phyloP scores from a whole-genome alignment of 2,329 filamentous ascomycete genomes.

The Bipolaris victoriae region DNA sequence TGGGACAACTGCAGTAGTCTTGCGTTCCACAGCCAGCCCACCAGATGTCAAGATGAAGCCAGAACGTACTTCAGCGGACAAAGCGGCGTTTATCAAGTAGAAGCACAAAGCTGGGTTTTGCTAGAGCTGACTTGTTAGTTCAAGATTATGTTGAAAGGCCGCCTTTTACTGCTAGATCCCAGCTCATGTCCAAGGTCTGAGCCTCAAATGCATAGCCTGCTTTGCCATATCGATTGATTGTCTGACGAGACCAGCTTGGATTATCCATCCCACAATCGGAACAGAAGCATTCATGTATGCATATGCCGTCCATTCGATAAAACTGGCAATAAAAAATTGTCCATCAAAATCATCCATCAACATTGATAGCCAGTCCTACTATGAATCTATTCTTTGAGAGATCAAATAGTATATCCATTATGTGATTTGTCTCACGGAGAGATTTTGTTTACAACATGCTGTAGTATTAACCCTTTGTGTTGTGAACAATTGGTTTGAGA shows the following conservation, averaged over 20 bases:
- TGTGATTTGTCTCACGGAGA: no score
- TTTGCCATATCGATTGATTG: conserved; percentile 63
- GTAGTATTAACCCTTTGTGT: no score
- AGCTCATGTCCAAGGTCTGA: conserved; percentile 56
- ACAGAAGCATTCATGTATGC: conserved; percentile 31
- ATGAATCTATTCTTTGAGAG: no score
- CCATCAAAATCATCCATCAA: no score
- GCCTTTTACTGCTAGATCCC: conserved; percentile 67
- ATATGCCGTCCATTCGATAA: no score
- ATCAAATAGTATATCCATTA: no score
- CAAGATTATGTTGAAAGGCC: conserved; percentile 66
- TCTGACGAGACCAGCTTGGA: conserved; percentile 57
- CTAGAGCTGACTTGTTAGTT: conserved; percentile 51
- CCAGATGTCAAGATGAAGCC: conserved; percentile 75
- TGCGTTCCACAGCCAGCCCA: conserved; percentile 62
- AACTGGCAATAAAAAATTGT: no score
- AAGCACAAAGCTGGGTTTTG: conserved; percentile 72
- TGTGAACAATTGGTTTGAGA: no score
- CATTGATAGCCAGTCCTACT: no score
- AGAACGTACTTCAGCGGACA: conserved; percentile 67
- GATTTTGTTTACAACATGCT: no score
- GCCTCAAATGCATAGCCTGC: conserved; percentile 58
- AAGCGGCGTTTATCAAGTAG: conserved; percentile 64
- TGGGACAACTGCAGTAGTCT: conserved; percentile 59
- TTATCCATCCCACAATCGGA: conserved; percentile 56